Evolutionary conservation across 2,329 filamentous ascomycete species (phyloP), one percentile per base, ranked within the genome.

Genomic region (Gyromitra esculenta): DNA sequence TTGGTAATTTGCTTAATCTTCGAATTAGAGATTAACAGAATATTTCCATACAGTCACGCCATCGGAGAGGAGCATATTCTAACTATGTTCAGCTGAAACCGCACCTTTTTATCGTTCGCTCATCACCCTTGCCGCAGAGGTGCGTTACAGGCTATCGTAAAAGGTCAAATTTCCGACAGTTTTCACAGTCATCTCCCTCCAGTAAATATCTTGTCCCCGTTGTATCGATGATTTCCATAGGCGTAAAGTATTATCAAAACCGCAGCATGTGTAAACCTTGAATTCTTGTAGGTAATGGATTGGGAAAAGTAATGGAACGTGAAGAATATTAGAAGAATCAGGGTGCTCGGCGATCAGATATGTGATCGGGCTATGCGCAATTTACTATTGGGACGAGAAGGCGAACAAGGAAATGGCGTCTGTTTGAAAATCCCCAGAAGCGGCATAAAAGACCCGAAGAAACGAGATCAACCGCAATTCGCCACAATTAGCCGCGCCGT

Each of bases 401-500:
- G 2, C 8, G 45, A 18, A 50, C 41, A 37, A 43, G 8, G 45
- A n/a, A 56, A 50, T 63, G 70, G 56, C 57, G 56, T 69, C 54
- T 62, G 48, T 74, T 65, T 45, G 57, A n/a, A 21, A 68, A 54
- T 35, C 48, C 63, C 59, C 57, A 48, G 48, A 13, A 52, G 72
- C 57, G 59, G 57, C 71, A 63, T 45, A 37, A 9, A 5, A 45
- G 18, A 41, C 57, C 57, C 21, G 56, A 56, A 43, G 50, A 60
- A 43, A 64, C 25, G 69, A 72, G 52, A 45, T 73, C 62, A 73
- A 73, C 71, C 48, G 48, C 63, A 68, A 62, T 68, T 74, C 37
- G 64, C 65, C 72, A 64, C 48, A 65, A 65, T 70, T 75, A 75
- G 72, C 72, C 72, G 72, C 72, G 57, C 48, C n/a, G 2, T 48